Evolutionary conservation across 176 grass and related monocot species (phyloP), one percentile per base, ranked within the genome.

Genomic region (Alopecurus myosuroides): DNA sequence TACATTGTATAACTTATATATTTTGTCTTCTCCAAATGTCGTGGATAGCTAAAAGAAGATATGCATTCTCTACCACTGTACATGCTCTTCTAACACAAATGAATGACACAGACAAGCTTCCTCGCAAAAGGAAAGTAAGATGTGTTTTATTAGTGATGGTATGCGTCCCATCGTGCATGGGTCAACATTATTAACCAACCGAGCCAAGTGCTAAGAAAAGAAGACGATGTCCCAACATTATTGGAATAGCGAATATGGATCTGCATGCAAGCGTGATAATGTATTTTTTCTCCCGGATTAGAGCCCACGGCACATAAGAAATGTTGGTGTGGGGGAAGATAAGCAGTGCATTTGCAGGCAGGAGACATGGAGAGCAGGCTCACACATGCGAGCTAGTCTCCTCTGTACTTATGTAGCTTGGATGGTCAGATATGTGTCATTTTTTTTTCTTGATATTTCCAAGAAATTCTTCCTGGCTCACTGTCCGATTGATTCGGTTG

Each of bases 251-350:
- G 29, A 64, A 64, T 33, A 37, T 68, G 19, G 64, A 68, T 68
- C 64, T 68, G 64, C n/a, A n/a, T n/a, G n/a, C n/a, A n/a, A n/a
- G n/a, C 8, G 2, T 37, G 64, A 68, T 68, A 68, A 68, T 9
- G 33, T 68, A 37, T 68, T 37, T 68, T 68, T 68, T 3, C 11
- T 68, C 9, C 11, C 33, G 3, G 64, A 68, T 68, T 68, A 67
- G 30, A 67, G 63, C 63, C 63, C 85, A 53, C 63, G 31, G 80
- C 19, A 62, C 60, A 66, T 66, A 66, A 35, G 31, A 66, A 66
- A 66, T 36, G 63, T 66, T 35, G 63, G 4, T 31, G 63, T 66
- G 63, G 63, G 74, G 63, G 63, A 11, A 66, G 63, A 36, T 66
- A 34, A 36, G 31, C 63, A 66, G 63, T 36, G 17, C 63, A 35